These are phyloP conservation scores for Globisporangium orthogonon DNA, from an alignment of 352 stramenopile species.

Conservation along the genomic window DNA sequence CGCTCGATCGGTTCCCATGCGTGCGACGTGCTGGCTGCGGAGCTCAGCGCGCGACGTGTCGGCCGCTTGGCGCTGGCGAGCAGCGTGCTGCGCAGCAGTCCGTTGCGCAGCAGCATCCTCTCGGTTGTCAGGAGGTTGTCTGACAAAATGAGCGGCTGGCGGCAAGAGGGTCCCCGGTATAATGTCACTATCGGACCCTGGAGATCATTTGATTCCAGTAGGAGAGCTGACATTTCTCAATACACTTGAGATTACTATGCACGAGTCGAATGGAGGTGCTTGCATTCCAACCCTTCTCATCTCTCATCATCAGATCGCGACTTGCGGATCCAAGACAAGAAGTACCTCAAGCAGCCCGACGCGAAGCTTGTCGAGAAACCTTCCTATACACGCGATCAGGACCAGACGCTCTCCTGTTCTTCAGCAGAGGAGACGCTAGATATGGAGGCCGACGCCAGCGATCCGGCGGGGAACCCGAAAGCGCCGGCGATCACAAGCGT, in stretches of 20 bases:
- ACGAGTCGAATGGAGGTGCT: neutral
- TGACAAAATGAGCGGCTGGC: neutral
- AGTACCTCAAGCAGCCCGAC: too few relatives aligned
- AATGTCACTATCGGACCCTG: too few relatives aligned
- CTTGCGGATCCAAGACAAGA: too few relatives aligned
- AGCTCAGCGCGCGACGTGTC: constrained; percentile 13
- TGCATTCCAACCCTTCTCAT: neutral
- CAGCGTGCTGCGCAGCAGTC: constrained; percentile 11
- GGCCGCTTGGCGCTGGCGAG: constrained; percentile 2
- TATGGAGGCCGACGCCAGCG: neutral
- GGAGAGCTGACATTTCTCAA: neutral
- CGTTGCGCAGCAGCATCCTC: constrained; percentile 7
- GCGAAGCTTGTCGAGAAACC: neutral
- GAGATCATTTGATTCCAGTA: neutral
- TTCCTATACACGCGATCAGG: too few relatives aligned
- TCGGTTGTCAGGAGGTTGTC: neutral
- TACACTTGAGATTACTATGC: neutral
- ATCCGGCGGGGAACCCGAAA: too few relatives aligned
- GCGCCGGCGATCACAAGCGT: too few relatives aligned
- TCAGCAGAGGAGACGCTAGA: neutral
- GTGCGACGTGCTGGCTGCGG: constrained; percentile 7
- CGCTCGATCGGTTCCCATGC: constrained; percentile 52
- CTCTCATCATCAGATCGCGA: too few relatives aligned
- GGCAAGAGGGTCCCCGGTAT: neutral
- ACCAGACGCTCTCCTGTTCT: neutral